Conservation (phyloP, 1,139 yeast species). For the Candida freyschussii region DNA sequence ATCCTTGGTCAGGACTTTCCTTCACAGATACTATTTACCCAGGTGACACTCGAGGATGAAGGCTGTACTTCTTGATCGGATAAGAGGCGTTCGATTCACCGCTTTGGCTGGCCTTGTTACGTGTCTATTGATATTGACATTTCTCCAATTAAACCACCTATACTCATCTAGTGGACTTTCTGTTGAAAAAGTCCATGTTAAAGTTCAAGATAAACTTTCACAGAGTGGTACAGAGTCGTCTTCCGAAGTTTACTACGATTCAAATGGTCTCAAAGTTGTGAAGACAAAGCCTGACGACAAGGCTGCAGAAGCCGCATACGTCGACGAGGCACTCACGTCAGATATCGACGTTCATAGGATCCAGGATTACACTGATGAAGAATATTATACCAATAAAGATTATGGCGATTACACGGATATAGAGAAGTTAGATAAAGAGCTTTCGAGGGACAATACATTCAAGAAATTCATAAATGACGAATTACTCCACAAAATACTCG, state of each 20-base stretch:
- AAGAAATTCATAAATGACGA: constrained; percentile 16
- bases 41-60: neutral
- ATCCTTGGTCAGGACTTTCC: no score
- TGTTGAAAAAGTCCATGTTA: neutral
- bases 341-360: constrained; percentile 10
- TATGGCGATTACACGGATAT: constrained; percentile 11
- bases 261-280: constrained; percentile 10
- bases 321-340: constrained; percentile 2
- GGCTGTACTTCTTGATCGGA: neutral
- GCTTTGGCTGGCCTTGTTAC: constrained; percentile 1
- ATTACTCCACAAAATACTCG: constrained; percentile 12
- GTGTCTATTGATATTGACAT: neutral
- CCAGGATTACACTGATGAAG: constrained; percentile 15
- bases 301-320: constrained; percentile 5
- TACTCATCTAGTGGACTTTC: neutral
- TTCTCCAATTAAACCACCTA: constrained; percentile 1
- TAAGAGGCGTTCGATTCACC: constrained; percentile 1
- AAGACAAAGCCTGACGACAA: constrained; percentile 11
- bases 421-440: constrained; percentile 7
- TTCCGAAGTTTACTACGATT: constrained; percentile 2
- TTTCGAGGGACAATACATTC: constrained; percentile 9
- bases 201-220: no score
- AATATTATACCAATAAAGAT: constrained; percentile 16
- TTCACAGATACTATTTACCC: no score
- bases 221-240: constrained; percentile 1